A percentile compares a stretch with the other conserved stretches of the same genome.
These are phyloP conservation scores for Coemansia sp. DNA, from an alignment of 192 early-diverging fungal genomes.

Conservation along the genomic window DNA sequence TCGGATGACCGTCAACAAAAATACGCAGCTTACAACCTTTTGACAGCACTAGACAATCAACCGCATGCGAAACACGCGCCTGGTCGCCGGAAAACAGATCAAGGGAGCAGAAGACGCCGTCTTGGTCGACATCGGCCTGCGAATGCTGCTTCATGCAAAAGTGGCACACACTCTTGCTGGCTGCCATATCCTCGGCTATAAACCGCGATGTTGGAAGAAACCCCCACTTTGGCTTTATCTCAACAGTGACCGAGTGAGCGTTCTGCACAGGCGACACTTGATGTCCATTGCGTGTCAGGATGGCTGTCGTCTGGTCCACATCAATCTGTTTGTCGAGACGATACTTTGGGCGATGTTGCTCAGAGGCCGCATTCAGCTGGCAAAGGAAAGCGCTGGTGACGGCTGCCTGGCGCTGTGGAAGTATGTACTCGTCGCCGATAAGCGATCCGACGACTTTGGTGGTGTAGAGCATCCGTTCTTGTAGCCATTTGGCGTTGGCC, in stretches of 20 bases:
- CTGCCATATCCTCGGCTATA: constrained; percentile 31
- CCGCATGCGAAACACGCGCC: constrained; percentile 34
- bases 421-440: constrained; percentile 53
- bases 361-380: constrained; percentile 29
- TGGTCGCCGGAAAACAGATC: constrained; percentile 60
- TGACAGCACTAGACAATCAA: constrained; percentile 25
- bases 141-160: constrained; percentile 75
- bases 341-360: constrained; percentile 40
- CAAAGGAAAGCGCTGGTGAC: constrained; percentile 38
- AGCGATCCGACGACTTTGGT: constrained; percentile 53
- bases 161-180: constrained; percentile 65
- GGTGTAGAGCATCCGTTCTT: constrained; percentile 8
- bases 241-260: constrained; percentile 42
- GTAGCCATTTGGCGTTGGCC: neutral
- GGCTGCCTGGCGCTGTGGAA: constrained; percentile 27
- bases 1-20: constrained; percentile 35
- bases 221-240: constrained; percentile 77
- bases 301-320: constrained; percentile 34
- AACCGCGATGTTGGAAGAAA: constrained; percentile 58
- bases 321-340: constrained; percentile 56
- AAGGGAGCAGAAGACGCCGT: constrained; percentile 65
- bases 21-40: constrained; percentile 54
- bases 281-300: constrained; percentile 57
- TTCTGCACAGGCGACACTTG: constrained; percentile 4
- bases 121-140: constrained; percentile 43